phyloP scores from a whole-genome alignment of 78 protist species.

The Dictyostelium intermedium region DNA sequence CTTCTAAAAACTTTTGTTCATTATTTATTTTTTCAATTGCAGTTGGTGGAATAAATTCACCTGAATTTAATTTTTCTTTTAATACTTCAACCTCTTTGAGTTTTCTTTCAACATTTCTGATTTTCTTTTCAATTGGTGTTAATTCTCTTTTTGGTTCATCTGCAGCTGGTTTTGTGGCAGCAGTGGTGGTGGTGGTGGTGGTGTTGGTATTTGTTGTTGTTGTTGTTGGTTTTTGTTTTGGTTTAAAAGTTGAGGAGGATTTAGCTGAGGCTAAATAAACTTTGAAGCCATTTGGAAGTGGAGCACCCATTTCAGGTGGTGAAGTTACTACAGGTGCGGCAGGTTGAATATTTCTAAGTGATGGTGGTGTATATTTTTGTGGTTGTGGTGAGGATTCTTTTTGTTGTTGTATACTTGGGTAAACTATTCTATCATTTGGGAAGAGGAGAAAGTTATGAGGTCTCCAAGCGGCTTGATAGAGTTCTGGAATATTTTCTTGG shows the following conservation, averaged over 20 bases:
- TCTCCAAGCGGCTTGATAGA: conserved; percentile 71
- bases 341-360: conserved; percentile 2
- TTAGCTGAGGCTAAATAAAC: conserved; percentile 5
- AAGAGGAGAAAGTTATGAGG: conserved; percentile 17
- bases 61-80: conserved; percentile 12
- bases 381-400: conserved; percentile 43
- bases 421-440: conserved; percentile 40
- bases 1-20: conserved; percentile 47
- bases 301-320: background rate
- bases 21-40: conserved; percentile 48
- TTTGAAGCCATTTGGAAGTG: conserved; percentile 63
- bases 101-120: conserved; percentile 38
- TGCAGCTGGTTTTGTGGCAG: background rate
- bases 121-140: conserved; percentile 49
- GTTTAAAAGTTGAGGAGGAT: background rate
- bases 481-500: conserved; percentile 62
- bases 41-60: conserved; percentile 68
- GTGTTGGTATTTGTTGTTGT: background rate
- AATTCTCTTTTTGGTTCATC: conserved; percentile 32
- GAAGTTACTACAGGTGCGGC: conserved; percentile 10
- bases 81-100: conserved; percentile 49
- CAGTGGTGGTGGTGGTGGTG: background rate
- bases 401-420: background rate
- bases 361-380: conserved; percentile 67
- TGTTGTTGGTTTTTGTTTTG: background rate